A percentile compares a stretch with the other conserved stretches of the same genome.
Conservation (phyloP, 176 grass and related monocot species). For the Cenchrus fungigraminus region DNA sequence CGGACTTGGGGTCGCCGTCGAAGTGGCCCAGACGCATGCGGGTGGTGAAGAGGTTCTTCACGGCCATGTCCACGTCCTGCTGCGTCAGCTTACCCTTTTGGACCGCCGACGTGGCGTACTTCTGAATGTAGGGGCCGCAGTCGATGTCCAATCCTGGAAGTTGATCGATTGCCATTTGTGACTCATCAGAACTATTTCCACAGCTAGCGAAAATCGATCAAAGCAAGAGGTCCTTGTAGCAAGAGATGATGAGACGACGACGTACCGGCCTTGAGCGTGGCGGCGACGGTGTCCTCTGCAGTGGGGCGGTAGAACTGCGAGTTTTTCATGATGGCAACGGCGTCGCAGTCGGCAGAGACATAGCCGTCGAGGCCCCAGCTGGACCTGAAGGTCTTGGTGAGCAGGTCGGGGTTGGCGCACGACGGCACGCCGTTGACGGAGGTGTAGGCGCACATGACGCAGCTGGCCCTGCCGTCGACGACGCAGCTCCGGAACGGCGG, state of each 20-base stretch:
- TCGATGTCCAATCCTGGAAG: slow-evolving; percentile 69
- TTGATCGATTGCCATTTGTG: not conserved
- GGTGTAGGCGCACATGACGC: slow-evolving; percentile 84
- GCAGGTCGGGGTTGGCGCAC: slow-evolving; percentile 56
- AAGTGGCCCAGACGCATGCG: slow-evolving; percentile 84
- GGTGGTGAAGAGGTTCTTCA: slow-evolving; percentile 59
- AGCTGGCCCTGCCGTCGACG: slow-evolving; percentile 53
- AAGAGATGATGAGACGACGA: not conserved
- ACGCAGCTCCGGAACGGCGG: slow-evolving; percentile 78
- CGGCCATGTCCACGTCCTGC: slow-evolving; percentile 61
- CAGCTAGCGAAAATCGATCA: not conserved
- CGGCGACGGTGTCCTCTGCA: slow-evolving; percentile 33
- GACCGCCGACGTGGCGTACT: slow-evolving; percentile 43
- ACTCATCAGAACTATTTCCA: not conserved
- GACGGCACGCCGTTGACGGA: slow-evolving; percentile 69
- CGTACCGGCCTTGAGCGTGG: slow-evolving; percentile 34
- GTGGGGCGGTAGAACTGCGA: slow-evolving; percentile 24
- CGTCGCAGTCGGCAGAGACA: slow-evolving; percentile 45
- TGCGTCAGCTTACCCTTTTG: slow-evolving; percentile 55
- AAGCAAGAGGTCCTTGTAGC: too few relatives aligned
- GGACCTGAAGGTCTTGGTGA: slow-evolving; percentile 48
- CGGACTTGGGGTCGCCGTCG: slow-evolving; percentile 59
- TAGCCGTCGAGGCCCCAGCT: slow-evolving; percentile 70
- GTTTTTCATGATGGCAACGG: slow-evolving; percentile 30
- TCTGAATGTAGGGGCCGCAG: slow-evolving; percentile 54